These are phyloP conservation scores for Tetracladium setigerum DNA, from an alignment of 495 filamentous ascomycete genomes.

Conservation along the genomic window DNA sequence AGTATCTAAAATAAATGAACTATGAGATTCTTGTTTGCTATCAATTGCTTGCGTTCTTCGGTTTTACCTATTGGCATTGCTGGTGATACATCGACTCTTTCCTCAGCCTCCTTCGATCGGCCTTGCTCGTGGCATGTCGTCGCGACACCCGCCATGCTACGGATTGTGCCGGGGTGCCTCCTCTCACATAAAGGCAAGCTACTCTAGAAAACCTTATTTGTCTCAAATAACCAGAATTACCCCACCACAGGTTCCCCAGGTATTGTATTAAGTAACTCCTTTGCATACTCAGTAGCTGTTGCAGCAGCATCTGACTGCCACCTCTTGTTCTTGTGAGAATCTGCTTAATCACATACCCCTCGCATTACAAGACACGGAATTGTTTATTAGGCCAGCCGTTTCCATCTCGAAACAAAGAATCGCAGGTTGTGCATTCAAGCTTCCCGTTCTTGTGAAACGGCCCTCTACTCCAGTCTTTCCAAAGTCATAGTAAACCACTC, in stretches of 20 bases:
- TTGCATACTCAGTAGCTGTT: constrained; percentile 21
- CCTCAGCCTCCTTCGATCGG: not conserved
- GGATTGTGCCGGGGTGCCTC: constrained; percentile 7
- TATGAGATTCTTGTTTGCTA: no score
- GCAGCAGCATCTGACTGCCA: constrained; percentile 29
- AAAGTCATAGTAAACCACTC: constrained; percentile 26
- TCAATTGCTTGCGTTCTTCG: no score
- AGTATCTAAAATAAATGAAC: no score
- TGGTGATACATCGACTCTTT: no score
- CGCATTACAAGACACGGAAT: constrained; percentile 30
- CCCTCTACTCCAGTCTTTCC: constrained; percentile 20
- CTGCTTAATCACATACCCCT: constrained; percentile 28
- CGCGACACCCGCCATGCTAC: constrained; percentile 1
- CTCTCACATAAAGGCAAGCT: no score
- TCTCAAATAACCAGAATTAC: no score
- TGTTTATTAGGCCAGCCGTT: constrained; percentile 24
- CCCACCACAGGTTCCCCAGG: not conserved
- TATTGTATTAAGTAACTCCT: constrained; percentile 15
- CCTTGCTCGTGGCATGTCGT: constrained; percentile 1
- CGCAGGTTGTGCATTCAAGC: constrained; percentile 28
- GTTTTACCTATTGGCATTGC: no score
- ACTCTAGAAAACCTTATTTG: no score
- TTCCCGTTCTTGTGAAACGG: constrained; percentile 26
- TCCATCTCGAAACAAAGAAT: constrained; percentile 32
- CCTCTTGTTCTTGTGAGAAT: constrained; percentile 28